Evolutionary conservation across 2,329 filamentous ascomycete genomes (phyloP).

Genomic region (Thielaviopsis ethacetica): DNA sequence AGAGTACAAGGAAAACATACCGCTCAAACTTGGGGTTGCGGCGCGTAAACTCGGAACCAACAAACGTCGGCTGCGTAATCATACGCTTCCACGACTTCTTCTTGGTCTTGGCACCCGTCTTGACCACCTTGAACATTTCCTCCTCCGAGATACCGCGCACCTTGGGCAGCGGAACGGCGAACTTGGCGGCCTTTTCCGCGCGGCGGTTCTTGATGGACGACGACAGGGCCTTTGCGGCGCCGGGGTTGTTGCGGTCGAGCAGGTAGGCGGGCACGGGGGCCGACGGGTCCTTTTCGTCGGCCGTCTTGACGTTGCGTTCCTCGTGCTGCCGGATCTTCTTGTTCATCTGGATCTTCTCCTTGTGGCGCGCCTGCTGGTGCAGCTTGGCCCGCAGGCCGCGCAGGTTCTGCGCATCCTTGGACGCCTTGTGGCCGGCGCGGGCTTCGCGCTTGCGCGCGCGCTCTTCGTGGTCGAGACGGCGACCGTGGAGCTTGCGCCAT

Average conservation of each 20-base stretch:
- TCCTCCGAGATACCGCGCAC: slow-evolving; percentile 87
- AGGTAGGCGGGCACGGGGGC: slow-evolving; percentile 85
- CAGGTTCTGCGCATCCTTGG: slow-evolving; percentile 82
- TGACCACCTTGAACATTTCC: slow-evolving; percentile 95
- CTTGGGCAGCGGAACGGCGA: slow-evolving; percentile 82
- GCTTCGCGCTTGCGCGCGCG: slow-evolving; percentile 72
- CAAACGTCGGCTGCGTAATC: slow-evolving; percentile 50
- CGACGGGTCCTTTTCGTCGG: slow-evolving; percentile 59
- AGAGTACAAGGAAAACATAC: neutral
- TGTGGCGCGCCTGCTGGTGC: slow-evolving; percentile 80
- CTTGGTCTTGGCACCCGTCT: slow-evolving; percentile 84
- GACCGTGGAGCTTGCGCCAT: slow-evolving; percentile 42
- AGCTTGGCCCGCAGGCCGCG: slow-evolving; percentile 84
- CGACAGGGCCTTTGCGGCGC: slow-evolving; percentile 51
- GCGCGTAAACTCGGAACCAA: slow-evolving; percentile 78
- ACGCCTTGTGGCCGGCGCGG: slow-evolving; percentile 76
- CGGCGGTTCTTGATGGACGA: slow-evolving; percentile 93
- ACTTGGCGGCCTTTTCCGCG: slow-evolving; percentile 83
- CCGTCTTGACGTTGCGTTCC: slow-evolving; percentile 87
- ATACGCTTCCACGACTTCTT: slow-evolving; percentile 70
- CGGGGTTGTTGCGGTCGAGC: slow-evolving; percentile 58
- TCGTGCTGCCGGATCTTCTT: slow-evolving; percentile 91
- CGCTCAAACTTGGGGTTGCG: slow-evolving; percentile 65
- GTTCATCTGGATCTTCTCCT: slow-evolving; percentile 97
- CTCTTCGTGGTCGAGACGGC: slow-evolving; percentile 64